phyloP scores from a whole-genome alignment of 768 basidiomycete species.

The Hypsizygus marmoreus region DNA sequence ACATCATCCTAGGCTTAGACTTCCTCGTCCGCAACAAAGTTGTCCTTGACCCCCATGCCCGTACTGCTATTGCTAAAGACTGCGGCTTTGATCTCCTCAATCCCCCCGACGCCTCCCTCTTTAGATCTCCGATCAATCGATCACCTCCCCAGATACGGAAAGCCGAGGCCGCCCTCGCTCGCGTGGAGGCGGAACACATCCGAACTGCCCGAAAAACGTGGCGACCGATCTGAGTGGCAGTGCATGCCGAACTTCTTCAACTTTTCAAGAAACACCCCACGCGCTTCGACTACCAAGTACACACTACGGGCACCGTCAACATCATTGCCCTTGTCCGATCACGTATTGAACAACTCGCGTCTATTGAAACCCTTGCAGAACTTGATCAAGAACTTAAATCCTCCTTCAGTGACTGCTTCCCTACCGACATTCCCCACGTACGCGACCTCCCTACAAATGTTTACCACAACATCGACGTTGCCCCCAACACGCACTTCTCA shows the following conservation, averaged over 20 bases:
- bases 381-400: not conserved
- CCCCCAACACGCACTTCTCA: too few relatives aligned
- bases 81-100: constrained; percentile 14
- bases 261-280: not conserved
- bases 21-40: constrained; percentile 3
- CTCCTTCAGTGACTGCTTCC: not conserved
- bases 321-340: not conserved
- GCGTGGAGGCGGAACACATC: not conserved
- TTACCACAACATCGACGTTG: not conserved
- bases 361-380: not conserved
- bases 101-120: constrained; percentile 2
- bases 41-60: not conserved
- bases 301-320: not conserved
- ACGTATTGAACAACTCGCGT: not conserved
- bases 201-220: too few relatives aligned
- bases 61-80: not conserved
- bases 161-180: not conserved
- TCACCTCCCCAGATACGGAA: not conserved
- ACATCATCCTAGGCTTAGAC: constrained; percentile 1
- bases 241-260: not conserved
- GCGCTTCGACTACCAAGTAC: not conserved
- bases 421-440: constrained; percentile 1
- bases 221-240: too few relatives aligned
- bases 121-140: not conserved
- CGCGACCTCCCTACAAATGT: not conserved